Conservation (phyloP, 2,329 filamentous ascomycete species). For the Cytospora chrysosperma region DNA sequence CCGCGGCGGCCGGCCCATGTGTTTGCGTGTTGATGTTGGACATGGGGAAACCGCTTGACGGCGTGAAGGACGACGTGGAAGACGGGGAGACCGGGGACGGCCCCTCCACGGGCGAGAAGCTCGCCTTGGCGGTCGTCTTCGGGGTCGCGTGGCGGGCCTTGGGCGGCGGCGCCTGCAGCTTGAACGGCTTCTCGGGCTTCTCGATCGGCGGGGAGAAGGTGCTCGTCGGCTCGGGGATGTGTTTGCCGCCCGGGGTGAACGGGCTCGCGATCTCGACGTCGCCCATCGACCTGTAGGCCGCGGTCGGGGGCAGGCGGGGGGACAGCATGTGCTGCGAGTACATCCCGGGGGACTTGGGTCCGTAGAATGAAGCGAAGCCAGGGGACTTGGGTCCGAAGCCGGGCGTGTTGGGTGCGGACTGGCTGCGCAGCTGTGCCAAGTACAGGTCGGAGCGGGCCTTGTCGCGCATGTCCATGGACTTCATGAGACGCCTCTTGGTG, state of each 20-base stretch:
- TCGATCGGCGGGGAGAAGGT: conserved; percentile 49
- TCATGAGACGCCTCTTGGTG: conserved; percentile 90
- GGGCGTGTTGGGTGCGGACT: conserved; percentile 93
- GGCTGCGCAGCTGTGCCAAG: conserved; percentile 77
- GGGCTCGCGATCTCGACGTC: conserved; percentile 41
- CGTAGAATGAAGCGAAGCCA: conserved; percentile 37
- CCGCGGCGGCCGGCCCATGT: conserved; percentile 63
- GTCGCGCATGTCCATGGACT: conserved; percentile 95
- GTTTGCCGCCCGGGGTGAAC: conserved; percentile 52
- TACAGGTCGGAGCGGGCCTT: conserved; percentile 93
- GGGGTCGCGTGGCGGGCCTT: conserved; percentile 78
- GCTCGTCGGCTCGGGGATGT: conserved; percentile 62
- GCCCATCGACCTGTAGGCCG: conserved; percentile 47
- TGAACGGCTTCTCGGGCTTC: conserved; percentile 62
- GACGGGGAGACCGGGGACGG: conserved; percentile 28
- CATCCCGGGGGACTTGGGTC: conserved; percentile 33
- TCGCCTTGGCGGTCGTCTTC: conserved; percentile 56
- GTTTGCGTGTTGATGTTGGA: conserved; percentile 58
- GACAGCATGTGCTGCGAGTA: conserved; percentile 56
- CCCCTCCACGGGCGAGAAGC: conserved; percentile 55
- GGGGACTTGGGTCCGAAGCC: conserved; percentile 74
- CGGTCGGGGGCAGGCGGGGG: conserved; percentile 57
- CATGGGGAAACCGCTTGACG: conserved; percentile 36
- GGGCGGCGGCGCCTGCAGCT: conserved; percentile 79
- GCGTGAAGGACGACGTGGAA: conserved; percentile 26